A percentile compares a stretch with the other conserved stretches of the same genome.
phyloP scores from a whole-genome alignment of 176 grass and related monocot genomes.

The Metroxylon sagu region DNA sequence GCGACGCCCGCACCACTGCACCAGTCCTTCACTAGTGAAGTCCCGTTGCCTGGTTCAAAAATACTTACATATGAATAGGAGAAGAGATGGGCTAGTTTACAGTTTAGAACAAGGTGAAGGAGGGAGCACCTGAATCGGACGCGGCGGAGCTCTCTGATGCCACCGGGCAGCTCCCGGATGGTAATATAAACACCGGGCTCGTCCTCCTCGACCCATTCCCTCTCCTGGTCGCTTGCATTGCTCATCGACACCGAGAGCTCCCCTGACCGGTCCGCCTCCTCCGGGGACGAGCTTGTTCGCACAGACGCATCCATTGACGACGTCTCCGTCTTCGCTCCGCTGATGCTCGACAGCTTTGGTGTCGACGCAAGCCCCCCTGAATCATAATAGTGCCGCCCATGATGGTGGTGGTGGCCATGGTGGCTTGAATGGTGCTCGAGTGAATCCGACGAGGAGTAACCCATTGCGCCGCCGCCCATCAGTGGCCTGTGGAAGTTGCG shows the following conservation, averaged over 20 bases:
- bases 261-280: conserved; percentile 57
- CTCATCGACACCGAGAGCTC: conserved; percentile 73
- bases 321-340: conserved; percentile 69
- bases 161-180: conserved; percentile 63
- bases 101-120: too few relatives aligned
- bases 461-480: conserved; percentile 30
- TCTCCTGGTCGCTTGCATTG: conserved; percentile 83
- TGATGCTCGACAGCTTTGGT: conserved; percentile 89
- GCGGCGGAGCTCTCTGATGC: conserved; percentile 77
- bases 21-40: too few relatives aligned
- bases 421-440: conserved; percentile 37
- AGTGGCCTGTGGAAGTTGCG: conserved; percentile 43
- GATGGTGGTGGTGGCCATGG: conserved; percentile 28
- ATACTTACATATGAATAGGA: too few relatives aligned
- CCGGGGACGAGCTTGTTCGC: conserved; percentile 74
- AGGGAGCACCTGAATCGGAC: conserved; percentile 69
- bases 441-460: conserved; percentile 84
- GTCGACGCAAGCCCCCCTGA: conserved; percentile 44
- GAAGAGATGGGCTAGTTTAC: too few relatives aligned
- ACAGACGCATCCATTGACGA: conserved; percentile 61
- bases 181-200: conserved; percentile 97
- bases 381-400: conserved; percentile 39
- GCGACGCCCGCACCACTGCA: too few relatives aligned
- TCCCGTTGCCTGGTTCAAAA: too few relatives aligned
- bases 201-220: conserved; percentile 95